Evolutionary conservation across 192 early-diverging fungal species (phyloP), one percentile per base, ranked within the genome.

Genomic region (Coemansia sp.): DNA sequence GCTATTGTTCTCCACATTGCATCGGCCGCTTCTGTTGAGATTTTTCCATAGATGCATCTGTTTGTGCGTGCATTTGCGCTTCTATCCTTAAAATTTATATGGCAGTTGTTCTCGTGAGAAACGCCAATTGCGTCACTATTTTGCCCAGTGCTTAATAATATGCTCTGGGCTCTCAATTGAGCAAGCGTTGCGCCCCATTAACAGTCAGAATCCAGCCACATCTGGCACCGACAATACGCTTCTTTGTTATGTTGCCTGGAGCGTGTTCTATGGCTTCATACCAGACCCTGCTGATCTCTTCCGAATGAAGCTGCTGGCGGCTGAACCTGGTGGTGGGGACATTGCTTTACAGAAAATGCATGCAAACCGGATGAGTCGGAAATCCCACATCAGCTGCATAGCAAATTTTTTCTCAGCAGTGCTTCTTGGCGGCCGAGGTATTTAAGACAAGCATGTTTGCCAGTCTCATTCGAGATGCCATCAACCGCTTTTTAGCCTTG

Each of bases 21-120:
- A 53, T 27, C 24, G 53, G 19, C 48, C 48, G 48, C 53, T 55
- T 55, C 53, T 25, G 14, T 27, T 24, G 25, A 29, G 53, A 55
- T 25, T 55, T 35, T 55, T 55, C 53, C 25, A 53, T 24, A 25
- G 24, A 53, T 24, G 21, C 51, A 53, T 53, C 41, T 5, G 37
- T 10, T 38, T 35, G 32, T 7, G 41, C 41, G 15, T 12, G 39
- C 14, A 12, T 41, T 2, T 10, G 7, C 37, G 10, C 37, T 15
- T 45, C 15, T 45, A 45, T 43, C 41, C 15, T 4, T n/a, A 1
- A 3, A 8, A 35, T 8, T 6, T 35, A 8, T 35, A 8, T 35
- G 6, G 32, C 21, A 22, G 12, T 25, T 53, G 9, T 0, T 25
- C 24, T 22, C 5, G 21, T 53, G 24, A 14, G 29, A 24, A 29